Conservation (phyloP, 306 rosid species). For the Cucurbita moschata region DNA sequence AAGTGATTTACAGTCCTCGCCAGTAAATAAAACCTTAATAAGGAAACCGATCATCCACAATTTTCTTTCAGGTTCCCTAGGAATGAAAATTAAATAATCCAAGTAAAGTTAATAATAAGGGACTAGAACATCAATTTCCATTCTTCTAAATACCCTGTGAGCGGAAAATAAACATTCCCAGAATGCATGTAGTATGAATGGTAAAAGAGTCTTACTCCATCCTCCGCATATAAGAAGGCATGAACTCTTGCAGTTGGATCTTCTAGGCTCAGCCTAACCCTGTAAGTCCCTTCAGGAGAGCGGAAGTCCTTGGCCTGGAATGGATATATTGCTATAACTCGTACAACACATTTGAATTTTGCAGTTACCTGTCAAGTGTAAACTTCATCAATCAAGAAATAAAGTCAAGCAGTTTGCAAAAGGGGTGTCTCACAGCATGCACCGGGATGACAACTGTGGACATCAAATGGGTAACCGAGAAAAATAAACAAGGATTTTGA, state of each 20-base stretch:
- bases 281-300: slow-evolving; percentile 20
- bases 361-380: slow-evolving; percentile 32
- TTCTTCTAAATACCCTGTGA: not conserved
- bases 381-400: not conserved
- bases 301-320: slow-evolving; percentile 18
- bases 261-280: slow-evolving; percentile 47
- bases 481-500: not conserved
- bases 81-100: not conserved
- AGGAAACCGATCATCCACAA: not conserved
- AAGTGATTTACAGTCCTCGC: too few species aligned
- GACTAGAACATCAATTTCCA: not conserved
- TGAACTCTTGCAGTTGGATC: slow-evolving; percentile 74
- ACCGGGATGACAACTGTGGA: not conserved
- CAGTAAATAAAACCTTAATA: not conserved
- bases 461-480: not conserved
- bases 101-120: not conserved
- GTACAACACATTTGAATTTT: slow-evolving; percentile 44
- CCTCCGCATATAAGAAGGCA: slow-evolving; percentile 35
- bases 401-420: not conserved
- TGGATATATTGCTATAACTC: slow-evolving; percentile 41
- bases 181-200: not conserved
- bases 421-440: not conserved
- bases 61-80: not conserved
- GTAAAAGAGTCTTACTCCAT: slow-evolving; percentile 35
- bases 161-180: not conserved